phyloP scores from a whole-genome alignment of 1,284 basidiomycete species.

The Omphalotus olearius region DNA sequence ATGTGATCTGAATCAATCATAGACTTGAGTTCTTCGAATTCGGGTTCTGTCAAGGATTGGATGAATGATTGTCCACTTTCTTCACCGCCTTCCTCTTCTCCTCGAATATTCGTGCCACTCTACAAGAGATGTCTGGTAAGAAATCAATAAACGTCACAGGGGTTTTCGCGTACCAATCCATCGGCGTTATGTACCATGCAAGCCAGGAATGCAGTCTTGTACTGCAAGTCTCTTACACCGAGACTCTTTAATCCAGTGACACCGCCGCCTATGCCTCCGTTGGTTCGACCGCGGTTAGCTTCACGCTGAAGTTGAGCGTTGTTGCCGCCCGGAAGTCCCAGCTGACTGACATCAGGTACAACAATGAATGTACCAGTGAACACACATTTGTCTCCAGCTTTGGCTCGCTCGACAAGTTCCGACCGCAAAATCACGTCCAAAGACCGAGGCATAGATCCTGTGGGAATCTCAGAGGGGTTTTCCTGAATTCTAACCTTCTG shows the following conservation, averaged over 20 bases:
- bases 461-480: conserved; percentile 98
- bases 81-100: conserved; percentile 79
- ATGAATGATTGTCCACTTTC: conserved; percentile 63
- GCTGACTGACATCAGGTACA: conserved; percentile 95
- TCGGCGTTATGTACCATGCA: conserved; percentile 96
- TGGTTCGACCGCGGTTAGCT: conserved; percentile 62
- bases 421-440: conserved; percentile 94
- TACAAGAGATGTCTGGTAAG: conserved; percentile 26
- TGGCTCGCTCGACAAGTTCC: conserved; percentile 95
- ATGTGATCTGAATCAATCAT: conserved; percentile 96
- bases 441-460: conserved; percentile 96
- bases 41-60: conserved; percentile 85
- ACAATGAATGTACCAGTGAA: conserved; percentile 99
- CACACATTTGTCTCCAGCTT: conserved; percentile 98
- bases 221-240: conserved; percentile 93
- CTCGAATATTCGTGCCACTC: conserved; percentile 82
- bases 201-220: conserved; percentile 98
- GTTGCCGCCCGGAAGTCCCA: conserved; percentile 94
- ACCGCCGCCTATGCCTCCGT: conserved; percentile 78
- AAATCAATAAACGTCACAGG: neutral
- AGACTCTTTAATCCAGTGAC: conserved; percentile 93
- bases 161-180: conserved; percentile 57
- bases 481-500: conserved; percentile 99
- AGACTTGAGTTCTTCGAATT: conserved; percentile 89
- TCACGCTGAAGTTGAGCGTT: conserved; percentile 89